phyloP scores from a whole-genome alignment of 116 monocot genomes.

The Zostera marina region DNA sequence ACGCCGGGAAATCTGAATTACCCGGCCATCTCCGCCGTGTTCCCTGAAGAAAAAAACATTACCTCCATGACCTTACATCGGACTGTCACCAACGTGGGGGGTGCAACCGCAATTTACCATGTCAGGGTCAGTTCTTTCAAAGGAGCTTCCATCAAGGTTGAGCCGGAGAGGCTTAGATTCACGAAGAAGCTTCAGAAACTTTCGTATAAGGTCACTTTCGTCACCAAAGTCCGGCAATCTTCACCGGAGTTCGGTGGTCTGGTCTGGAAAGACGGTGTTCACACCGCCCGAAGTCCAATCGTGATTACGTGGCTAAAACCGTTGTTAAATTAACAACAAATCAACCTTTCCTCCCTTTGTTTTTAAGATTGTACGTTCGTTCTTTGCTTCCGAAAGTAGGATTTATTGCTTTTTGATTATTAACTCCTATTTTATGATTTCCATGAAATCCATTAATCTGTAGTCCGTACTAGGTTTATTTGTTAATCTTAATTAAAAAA shows the following conservation, averaged over 20 bases:
- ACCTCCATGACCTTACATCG: constrained; percentile 29
- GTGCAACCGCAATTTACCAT: constrained; percentile 36
- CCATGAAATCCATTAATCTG: too few relatives aligned
- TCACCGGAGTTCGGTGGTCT: constrained; percentile 52
- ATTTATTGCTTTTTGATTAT: too few relatives aligned
- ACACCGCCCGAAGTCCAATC: constrained; percentile 46
- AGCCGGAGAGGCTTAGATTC: constrained; percentile 48
- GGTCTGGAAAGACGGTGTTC: constrained; percentile 54
- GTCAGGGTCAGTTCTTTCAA: constrained; percentile 35
- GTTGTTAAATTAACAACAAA: too few relatives aligned
- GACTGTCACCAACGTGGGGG: constrained; percentile 66
- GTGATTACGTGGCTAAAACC: constrained; percentile 31
- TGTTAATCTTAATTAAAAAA: too few relatives aligned
- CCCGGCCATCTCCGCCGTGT: constrained; percentile 70
- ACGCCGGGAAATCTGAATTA: constrained; percentile 47
- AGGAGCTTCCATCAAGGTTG: constrained; percentile 42
- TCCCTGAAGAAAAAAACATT: constrained; percentile 6
- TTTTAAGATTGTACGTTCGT: too few relatives aligned
- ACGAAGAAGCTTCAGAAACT: constrained; percentile 48
- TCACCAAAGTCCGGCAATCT: constrained; percentile 16
- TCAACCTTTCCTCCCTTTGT: too few relatives aligned
- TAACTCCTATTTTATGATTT: too few relatives aligned
- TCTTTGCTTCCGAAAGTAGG: too few relatives aligned
- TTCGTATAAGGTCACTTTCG: constrained; percentile 45
- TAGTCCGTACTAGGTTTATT: too few relatives aligned